Conservation (phyloP, 2,329 filamentous ascomycete species). For the Exserohilum turcica region DNA sequence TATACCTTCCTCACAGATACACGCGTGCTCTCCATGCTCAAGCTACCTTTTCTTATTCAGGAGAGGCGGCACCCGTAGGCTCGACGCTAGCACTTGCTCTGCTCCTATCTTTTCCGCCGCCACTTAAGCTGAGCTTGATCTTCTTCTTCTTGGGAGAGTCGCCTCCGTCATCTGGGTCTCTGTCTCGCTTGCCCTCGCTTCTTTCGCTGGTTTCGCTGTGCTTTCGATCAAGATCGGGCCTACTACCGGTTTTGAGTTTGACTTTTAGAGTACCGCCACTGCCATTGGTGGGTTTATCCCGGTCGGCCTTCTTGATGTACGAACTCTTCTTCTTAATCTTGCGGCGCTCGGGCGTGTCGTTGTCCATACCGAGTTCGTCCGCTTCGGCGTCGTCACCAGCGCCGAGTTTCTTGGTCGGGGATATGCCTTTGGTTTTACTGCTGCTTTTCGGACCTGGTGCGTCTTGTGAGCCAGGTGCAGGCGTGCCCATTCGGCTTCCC, state of each 20-base stretch:
- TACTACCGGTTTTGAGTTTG: conserved; percentile 40
- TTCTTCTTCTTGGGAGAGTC: conserved; percentile 47
- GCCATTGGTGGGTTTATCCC: conserved; percentile 33
- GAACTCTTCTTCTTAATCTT: conserved; percentile 58
- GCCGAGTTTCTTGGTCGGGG: conserved; percentile 37
- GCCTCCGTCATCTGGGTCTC: conserved; percentile 39
- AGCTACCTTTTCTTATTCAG: conserved; percentile 7
- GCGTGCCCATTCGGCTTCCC: conserved; percentile 51
- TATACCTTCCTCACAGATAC: neutral
- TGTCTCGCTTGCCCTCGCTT: conserved; percentile 42
- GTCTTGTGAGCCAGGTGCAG: conserved; percentile 44
- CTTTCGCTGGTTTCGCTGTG: conserved; percentile 38
- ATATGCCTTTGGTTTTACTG: conserved; percentile 22
- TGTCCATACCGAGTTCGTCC: conserved; percentile 48
- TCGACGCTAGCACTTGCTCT: conserved; percentile 21
- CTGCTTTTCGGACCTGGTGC: conserved; percentile 32
- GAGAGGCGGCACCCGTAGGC: conserved; percentile 11
- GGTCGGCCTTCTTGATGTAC: conserved; percentile 49
- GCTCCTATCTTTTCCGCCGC: conserved; percentile 22
- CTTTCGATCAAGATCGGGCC: conserved; percentile 36
- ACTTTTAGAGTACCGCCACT: conserved; percentile 32
- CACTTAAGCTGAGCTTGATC: conserved; percentile 41
- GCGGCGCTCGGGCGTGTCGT: conserved; percentile 50
- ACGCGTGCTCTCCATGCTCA: neutral
- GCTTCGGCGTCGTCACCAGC: conserved; percentile 30